phyloP scores from a whole-genome alignment of 176 grass and related monocot genomes.

The Oryza longistaminata region DNA sequence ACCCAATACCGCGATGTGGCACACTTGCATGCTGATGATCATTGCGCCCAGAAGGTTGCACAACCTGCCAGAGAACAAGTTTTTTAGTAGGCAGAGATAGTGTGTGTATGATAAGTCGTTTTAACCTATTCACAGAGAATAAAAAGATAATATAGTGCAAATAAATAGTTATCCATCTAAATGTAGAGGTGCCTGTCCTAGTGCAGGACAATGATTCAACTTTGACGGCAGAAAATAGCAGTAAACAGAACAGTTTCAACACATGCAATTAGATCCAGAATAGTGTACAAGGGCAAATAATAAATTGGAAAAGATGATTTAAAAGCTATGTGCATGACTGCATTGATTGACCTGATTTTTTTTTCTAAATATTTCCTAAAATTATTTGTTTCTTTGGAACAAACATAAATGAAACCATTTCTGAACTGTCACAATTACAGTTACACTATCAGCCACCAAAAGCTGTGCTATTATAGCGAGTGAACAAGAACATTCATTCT shows the following conservation, averaged over 20 bases:
- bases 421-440: not conserved
- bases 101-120: not conserved
- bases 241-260: constrained; percentile 21
- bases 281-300: not conserved
- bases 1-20: constrained; percentile 16
- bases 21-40: constrained; percentile 34
- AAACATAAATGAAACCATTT: constrained; percentile 1
- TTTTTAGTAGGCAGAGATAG: not conserved
- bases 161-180: constrained; percentile 5
- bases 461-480: constrained; percentile 15
- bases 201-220: not conserved
- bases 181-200: not conserved
- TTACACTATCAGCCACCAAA: not conserved
- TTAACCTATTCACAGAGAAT: not conserved
- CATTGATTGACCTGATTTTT: not conserved
- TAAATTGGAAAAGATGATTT: not conserved
- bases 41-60: constrained; percentile 30
- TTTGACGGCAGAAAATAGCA: not conserved
- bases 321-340: not conserved
- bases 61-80: constrained; percentile 34
- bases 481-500: too few species aligned
- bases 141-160: not conserved
- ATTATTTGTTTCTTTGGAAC: not conserved
- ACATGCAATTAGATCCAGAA: not conserved
- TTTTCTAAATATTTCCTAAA: constrained; percentile 1